Conservation (phyloP, 495 filamentous ascomycete genomes). For the Sabuloglossum arenarium region DNA sequence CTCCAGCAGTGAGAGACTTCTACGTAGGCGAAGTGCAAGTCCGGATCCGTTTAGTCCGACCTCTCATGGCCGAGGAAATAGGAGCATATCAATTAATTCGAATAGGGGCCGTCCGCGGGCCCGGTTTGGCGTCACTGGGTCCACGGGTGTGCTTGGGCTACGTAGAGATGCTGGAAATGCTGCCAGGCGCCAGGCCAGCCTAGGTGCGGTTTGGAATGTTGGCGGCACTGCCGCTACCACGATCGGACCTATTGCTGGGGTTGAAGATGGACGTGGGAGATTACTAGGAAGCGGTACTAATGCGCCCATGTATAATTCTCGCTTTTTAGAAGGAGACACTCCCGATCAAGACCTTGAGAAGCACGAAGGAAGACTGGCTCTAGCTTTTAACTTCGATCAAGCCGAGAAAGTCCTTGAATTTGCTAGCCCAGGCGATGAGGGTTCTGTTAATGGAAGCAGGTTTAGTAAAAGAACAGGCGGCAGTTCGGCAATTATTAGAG, state of each 20-base stretch:
- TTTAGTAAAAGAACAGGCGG: neutral
- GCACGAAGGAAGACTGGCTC: conserved; percentile 57
- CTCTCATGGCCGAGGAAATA: conserved; percentile 10
- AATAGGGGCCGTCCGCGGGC: neutral
- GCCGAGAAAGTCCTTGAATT: conserved; percentile 34
- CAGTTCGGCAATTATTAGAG: neutral
- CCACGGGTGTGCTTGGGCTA: conserved; percentile 1
- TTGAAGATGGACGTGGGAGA: conserved; percentile 40
- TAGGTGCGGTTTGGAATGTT: conserved; percentile 61
- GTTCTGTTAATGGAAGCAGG: neutral
- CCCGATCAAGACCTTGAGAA: conserved; percentile 38
- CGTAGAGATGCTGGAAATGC: conserved; percentile 6
- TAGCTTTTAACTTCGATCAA: conserved; percentile 67
- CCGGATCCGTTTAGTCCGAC: conserved; percentile 45
- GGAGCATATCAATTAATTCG: neutral
- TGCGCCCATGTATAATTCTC: conserved; percentile 50
- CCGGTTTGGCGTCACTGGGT: neutral
- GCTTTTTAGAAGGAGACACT: conserved; percentile 36
- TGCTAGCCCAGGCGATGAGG: conserved; percentile 8
- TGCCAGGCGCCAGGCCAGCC: conserved; percentile 28
- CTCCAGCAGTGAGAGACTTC: conserved; percentile 35
- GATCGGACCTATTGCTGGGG: conserved; percentile 21
- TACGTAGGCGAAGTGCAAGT: conserved; percentile 31
- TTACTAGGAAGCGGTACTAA: conserved; percentile 47
- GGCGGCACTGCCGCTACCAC: conserved; percentile 40